A percentile compares a stretch with the other conserved stretches of the same genome.
Conservation (phyloP, 306 rosid species). For the Oemleria cerasiformis region DNA sequence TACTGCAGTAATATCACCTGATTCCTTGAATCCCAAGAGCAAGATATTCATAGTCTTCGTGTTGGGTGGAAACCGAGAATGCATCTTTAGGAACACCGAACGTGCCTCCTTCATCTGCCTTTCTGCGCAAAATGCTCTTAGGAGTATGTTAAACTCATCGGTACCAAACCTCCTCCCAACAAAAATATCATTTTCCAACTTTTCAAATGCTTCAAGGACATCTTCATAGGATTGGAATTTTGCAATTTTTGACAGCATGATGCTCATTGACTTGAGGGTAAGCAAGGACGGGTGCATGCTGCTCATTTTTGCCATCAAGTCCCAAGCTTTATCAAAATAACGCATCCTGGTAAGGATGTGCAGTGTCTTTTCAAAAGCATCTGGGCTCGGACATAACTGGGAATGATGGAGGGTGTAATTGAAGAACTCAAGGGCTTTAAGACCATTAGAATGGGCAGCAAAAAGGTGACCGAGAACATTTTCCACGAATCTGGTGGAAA, state of each 20-base stretch:
- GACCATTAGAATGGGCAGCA: constrained; percentile 82
- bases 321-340: constrained; percentile 76
- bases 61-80: constrained; percentile 51
- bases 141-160: constrained; percentile 77
- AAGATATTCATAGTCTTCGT: constrained; percentile 83
- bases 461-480: constrained; percentile 63
- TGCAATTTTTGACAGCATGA: constrained; percentile 69
- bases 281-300: constrained; percentile 48
- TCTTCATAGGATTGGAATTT: constrained; percentile 67
- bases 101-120: constrained; percentile 89
- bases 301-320: constrained; percentile 41
- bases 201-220: constrained; percentile 64
- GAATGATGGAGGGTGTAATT: constrained; percentile 47
- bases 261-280: constrained; percentile 82
- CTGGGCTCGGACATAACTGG: constrained; percentile 40
- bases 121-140: constrained; percentile 68
- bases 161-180: constrained; percentile 51
- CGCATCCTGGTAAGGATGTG: constrained; percentile 81
- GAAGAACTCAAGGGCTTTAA: constrained; percentile 78
- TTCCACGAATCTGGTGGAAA: constrained; percentile 44
- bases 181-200: constrained; percentile 64
- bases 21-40: constrained; percentile 85
- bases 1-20: constrained; percentile 71
- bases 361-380: constrained; percentile 66
- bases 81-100: constrained; percentile 63